A percentile compares a stretch with the other conserved stretches of the same genome.
phyloP scores from a whole-genome alignment of 78 protist species.

The Monosiga brevicollis region DNA sequence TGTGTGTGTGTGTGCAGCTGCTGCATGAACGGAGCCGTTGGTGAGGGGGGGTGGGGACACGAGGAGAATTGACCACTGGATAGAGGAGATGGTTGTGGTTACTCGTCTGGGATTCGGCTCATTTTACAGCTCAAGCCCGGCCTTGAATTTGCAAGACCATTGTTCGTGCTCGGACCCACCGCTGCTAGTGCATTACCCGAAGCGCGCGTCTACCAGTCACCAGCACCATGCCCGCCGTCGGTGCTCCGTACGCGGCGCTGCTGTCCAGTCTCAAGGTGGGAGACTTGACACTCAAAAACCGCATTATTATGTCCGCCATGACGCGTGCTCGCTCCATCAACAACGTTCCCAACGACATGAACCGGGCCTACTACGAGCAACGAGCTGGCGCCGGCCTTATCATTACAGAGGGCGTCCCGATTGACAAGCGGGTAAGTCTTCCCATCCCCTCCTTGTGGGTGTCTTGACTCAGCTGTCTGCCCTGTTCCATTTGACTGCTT shows the following conservation, averaged over 20 bases:
- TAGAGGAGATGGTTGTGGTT: too few relatives aligned
- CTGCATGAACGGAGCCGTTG: background rate
- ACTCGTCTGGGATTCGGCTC: too few relatives aligned
- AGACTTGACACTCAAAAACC: conserved; percentile 8
- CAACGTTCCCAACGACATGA: conserved; percentile 16
- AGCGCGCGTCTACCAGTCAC: too few relatives aligned
- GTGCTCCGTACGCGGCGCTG: background rate
- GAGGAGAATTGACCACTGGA: background rate
- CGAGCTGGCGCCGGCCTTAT: conserved; percentile 40
- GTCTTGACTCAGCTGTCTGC: too few relatives aligned
- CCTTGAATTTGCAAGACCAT: too few relatives aligned
- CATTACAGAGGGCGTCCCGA: conserved; percentile 38
- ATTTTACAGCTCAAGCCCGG: too few relatives aligned
- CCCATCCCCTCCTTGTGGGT: too few relatives aligned
- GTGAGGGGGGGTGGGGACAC: background rate
- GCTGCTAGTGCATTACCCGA: too few relatives aligned
- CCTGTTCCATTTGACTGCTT: too few relatives aligned
- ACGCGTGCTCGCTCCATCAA: conserved; percentile 35
- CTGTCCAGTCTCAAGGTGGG: conserved; percentile 17
- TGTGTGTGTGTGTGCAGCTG: background rate
- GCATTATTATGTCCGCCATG: conserved; percentile 36
- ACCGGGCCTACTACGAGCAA: conserved; percentile 37
- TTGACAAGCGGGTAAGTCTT: too few relatives aligned
- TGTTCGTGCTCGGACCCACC: too few relatives aligned
- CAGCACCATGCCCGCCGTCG: too few relatives aligned